phyloP scores from a whole-genome alignment of 2,329 filamentous ascomycete genomes.

The Colletotrichum horii region DNA sequence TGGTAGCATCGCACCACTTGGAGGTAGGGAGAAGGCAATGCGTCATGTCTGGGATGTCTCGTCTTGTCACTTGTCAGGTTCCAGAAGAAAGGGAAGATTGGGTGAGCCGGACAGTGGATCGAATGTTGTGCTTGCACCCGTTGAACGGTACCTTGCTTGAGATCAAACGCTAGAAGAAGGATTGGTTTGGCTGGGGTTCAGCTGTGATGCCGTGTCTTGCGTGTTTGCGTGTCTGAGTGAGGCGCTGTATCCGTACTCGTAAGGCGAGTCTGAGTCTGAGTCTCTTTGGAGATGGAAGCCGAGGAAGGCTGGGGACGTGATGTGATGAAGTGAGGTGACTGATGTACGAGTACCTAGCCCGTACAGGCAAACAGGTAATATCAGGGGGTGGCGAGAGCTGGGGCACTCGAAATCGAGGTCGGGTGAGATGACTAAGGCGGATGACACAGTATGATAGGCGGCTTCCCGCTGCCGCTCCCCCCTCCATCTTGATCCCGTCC shows the following conservation, averaged over 20 bases:
- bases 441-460: slow-evolving; percentile 1
- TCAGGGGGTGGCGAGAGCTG: slow-evolving; percentile 14
- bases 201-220: not conserved
- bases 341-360: not conserved
- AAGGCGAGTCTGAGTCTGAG: not conserved
- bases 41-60: slow-evolving; percentile 6
- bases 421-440: not conserved
- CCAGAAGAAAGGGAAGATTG: not conserved
- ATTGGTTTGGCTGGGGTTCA: not conserved
- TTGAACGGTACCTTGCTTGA: not conserved
- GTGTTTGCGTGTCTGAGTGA: not conserved
- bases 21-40: not conserved
- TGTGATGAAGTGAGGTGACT: not conserved
- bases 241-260: not conserved
- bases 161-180: not conserved
- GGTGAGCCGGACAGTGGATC: not conserved
- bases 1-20: not conserved
- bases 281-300: not conserved
- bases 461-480: not conserved
- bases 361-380: not conserved
- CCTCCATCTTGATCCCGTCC: not conserved
- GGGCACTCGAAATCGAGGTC: not conserved
- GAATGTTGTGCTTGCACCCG: not conserved
- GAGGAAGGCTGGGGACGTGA: not conserved
- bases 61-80: slow-evolving; percentile 20